Base-by-base conservation (phyloP, 2,329 filamentous ascomycete genomes). In the Beauveria pseudobassiana region DNA sequence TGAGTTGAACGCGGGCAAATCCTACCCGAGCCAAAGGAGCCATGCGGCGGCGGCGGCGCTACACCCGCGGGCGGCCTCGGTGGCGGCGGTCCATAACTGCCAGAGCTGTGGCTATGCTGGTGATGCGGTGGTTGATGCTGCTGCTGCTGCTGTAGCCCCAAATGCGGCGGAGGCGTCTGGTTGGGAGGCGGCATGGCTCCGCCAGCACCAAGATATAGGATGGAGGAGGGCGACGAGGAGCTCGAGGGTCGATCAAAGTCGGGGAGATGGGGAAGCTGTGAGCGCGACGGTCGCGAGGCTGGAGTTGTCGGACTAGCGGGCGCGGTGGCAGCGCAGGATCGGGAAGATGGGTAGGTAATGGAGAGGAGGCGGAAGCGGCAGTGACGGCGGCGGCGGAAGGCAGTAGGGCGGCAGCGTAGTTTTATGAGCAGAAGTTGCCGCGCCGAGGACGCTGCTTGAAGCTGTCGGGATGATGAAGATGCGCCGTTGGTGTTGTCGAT, bases 1-100 rank as follows among this genome's bases (percentile, higher is more conserved):
- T 14, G 80, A 75, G 30, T 77, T 74, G 14, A 86, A 74, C 1
- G 82, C 79, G 1, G 82, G 80, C 16, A 83, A 72, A 62, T 83
- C 79, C 85, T 82, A 42, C 80, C 74, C 4, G 78, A 74, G 0
- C 77, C 73, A 57, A 81, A 82, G 4, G 78, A 73, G 22, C 72
- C 74, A 1, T 78, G 75, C 3, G 76, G 58, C 14, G 77, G 1
- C 78, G 77, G 1, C 78, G 77, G 24, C 77, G 75, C 45, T 75
- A 69, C 24, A 78, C 69, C 5, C 75, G 73, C 56, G 9, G 77
- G 78, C 16, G 76, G 75, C 48, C 79, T 72, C 7, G 80, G 80
- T 12, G 77, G 76, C 20, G 79, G 80, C 30, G 80, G 74, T 3
- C 76, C 73, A 61, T 81, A 82, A 16, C 65, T 58, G 69, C 63